Base-by-base conservation (phyloP, 2,329 filamentous ascomycete species). In the Phoma sp. region DNA sequence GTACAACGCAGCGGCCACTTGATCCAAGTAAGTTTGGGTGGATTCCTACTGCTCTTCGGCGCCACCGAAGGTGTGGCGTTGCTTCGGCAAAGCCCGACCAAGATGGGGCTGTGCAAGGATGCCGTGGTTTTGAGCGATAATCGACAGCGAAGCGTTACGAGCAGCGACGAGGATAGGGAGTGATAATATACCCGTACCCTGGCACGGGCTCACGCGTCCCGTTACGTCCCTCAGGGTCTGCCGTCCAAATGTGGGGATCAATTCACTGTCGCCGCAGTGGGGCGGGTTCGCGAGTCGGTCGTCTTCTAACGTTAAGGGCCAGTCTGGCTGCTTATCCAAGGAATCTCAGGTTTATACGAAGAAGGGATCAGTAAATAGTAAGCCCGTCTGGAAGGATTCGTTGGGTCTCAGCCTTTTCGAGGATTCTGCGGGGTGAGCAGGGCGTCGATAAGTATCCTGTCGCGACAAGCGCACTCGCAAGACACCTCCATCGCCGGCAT, bases 391-490 rank as follows among this genome's bases (percentile, higher is more conserved):
- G 53, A 42, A 30, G 36, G 42, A 51, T 59, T 53, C 56, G 68
- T 72, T 73, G 69, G 68, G 57, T 53, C 63, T 61, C 62, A 53
- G 48, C 59, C 64, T 64, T 53, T 51, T 57, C 53, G 63, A 62
- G 55, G 61, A 56, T 58, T 58, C 60, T 50, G 62, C 57, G 66
- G 64, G 63, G 63, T 68, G 50, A 59, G 61, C 48, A 58, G 57
- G 54, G 56, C 50, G 49, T 60, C 59, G 64, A 67, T 73, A 72
- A 68, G 69, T 74, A 72, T 67, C 65, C 48, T 56, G 56, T 61
- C 53, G 62, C 61, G 55, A 54, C 66, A 61, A 60, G 61, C 59
- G 60, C 63, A 61, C 53, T 30, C 42, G 42, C 59, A 53, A 61
- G 62, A 64, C 62, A 62, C 61, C 65, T 45, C 52, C 57, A 54